phyloP scores from a whole-genome alignment of 768 basidiomycete species.

The Russula ochroleuca region DNA sequence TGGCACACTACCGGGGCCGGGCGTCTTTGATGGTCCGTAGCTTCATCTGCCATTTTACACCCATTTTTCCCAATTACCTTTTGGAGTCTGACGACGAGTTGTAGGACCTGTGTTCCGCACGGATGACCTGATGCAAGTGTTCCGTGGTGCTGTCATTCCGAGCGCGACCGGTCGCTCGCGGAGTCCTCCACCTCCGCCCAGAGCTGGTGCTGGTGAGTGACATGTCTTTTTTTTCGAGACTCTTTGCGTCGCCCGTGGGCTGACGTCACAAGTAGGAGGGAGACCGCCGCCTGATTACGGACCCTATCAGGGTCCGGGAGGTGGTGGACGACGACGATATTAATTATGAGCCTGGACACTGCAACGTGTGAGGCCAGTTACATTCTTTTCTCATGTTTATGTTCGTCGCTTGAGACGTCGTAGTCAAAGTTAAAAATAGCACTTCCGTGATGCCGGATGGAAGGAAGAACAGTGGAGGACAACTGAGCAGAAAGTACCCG shows the following conservation, averaged over 20 bases:
- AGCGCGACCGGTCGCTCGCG: slow-evolving; percentile 47
- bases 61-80: background rate
- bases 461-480: background rate
- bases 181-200: slow-evolving; percentile 47
- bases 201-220: slow-evolving; percentile 39
- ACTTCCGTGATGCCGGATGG: background rate
- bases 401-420: background rate
- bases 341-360: slow-evolving; percentile 5
- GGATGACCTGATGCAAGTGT: slow-evolving; percentile 84
- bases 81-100: slow-evolving; percentile 12
- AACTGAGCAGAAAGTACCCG: background rate
- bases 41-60: slow-evolving; percentile 1
- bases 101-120: slow-evolving; percentile 85
- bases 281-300: slow-evolving; percentile 84
- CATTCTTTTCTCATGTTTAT: slow-evolving; percentile 7
- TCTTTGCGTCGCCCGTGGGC: background rate
- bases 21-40: slow-evolving; percentile 78
- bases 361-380: background rate
- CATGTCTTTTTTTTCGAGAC: background rate
- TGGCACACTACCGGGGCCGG: slow-evolving; percentile 65
- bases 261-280: slow-evolving; percentile 41
- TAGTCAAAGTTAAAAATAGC: slow-evolving; percentile 17
- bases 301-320: slow-evolving; percentile 73
- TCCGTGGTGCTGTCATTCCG: slow-evolving; percentile 78
- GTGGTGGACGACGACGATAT: slow-evolving; percentile 22